Evolutionary conservation across 2,329 filamentous ascomycete species (phyloP), one percentile per base, ranked within the genome.

Genomic region (Beauveria varroae): DNA sequence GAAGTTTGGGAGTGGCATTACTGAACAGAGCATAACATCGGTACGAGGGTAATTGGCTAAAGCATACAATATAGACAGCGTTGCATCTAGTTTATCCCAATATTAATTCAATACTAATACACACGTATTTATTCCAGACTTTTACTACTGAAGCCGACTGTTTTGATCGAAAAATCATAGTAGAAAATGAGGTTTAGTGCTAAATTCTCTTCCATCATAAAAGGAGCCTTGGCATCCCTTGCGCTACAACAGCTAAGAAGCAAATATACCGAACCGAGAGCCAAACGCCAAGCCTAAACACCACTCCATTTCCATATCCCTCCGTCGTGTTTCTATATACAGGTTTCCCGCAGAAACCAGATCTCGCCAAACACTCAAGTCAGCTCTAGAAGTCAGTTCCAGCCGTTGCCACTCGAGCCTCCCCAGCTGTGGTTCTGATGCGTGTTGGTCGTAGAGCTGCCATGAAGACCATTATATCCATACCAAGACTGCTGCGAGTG

Each of bases 401-500:
- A 56, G 10, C 34, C 16, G 9, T 24, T 34, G 44, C 37, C 16
- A 16, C 46, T 51, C 30, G 52, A 57, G 12, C 44, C 24, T 18
- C 51, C 40, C 53, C 60, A 60, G 22, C 18, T 24, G 16, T 54
- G 28, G 8, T 54, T 37, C 22, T 41, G 20, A 22, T 55, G 58
- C 16, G 50, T 41, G 34, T 44, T 49, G n/a, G 24, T 46, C 12
- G 49, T 41, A 18, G 50, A 26, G 49, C 58, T 34, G 34, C 50
- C 50, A 30, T 60, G 28, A 8, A 60, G 41, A n/a, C 58, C 51
- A 30, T 49, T 40, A 18, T 26, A 54, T 34, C 50, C 58, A 41
- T 60, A 47, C 58, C 58, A 60, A 22, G 58, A 44, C 28, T 22
- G 34, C 12, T 54, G 58, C 3, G 12, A 44, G 28, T 56, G 52